These are phyloP conservation scores for Malbranchea zuffiana DNA, from an alignment of 2,329 filamentous ascomycete species.

Conservation along the genomic window DNA sequence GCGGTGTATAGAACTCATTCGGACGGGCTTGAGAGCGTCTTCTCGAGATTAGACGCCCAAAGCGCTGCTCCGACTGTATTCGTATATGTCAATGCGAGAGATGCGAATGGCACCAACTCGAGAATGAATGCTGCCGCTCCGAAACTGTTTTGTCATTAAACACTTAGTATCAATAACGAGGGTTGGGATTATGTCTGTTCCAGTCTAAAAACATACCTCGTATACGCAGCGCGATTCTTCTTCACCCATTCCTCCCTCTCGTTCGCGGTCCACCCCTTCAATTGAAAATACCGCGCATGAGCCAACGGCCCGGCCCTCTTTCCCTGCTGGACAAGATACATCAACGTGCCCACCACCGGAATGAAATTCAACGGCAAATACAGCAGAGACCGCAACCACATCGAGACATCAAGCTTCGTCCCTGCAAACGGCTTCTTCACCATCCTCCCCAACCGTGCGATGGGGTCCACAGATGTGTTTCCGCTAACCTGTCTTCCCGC, in stretches of 20 bases:
- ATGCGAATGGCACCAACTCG: slow-evolving; percentile 73
- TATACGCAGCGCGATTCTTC: slow-evolving; percentile 63
- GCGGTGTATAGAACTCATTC: too few relatives aligned
- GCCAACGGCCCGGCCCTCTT: slow-evolving; percentile 43
- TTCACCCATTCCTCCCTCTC: slow-evolving; percentile 60
- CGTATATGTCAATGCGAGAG: slow-evolving; percentile 78
- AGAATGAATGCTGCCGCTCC: slow-evolving; percentile 73
- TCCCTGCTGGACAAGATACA: slow-evolving; percentile 71
- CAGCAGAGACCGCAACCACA: slow-evolving; percentile 66
- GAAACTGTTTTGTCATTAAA: slow-evolving; percentile 27
- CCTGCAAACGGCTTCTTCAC: slow-evolving; percentile 41
- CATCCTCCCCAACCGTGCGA: slow-evolving; percentile 47
- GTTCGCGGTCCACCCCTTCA: slow-evolving; percentile 66
- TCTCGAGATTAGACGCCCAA: slow-evolving; percentile 84
- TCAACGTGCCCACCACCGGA: slow-evolving; percentile 69
- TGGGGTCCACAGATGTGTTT: slow-evolving; percentile 34
- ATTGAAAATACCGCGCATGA: slow-evolving; percentile 68
- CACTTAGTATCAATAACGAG: not conserved
- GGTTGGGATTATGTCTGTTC: not conserved
- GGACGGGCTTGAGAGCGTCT: slow-evolving; percentile 23
- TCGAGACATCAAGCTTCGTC: slow-evolving; percentile 42
- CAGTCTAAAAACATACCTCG: slow-evolving; percentile 60
- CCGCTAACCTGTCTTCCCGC: slow-evolving; percentile 61
- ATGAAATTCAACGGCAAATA: slow-evolving; percentile 90
- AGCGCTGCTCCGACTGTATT: slow-evolving; percentile 86